Conservation (phyloP, 2,329 filamentous ascomycete species). For the Monilinia aucupariae region DNA sequence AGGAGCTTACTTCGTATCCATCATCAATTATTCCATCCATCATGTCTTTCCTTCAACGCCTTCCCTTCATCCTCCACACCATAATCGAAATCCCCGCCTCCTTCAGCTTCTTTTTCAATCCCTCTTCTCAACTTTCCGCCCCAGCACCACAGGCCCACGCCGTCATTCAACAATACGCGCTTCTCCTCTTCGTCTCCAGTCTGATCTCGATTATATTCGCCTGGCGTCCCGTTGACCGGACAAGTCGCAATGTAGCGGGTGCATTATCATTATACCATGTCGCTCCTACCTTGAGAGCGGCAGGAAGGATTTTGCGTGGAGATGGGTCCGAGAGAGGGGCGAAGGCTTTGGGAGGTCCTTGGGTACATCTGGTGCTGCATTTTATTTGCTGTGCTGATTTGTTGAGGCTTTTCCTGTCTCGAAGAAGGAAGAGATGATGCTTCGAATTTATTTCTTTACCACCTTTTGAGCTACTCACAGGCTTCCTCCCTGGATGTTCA, state of each 20-base stretch:
- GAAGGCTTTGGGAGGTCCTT: slow-evolving; percentile 24
- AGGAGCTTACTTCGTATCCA: no score
- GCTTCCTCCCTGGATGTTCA: no score
- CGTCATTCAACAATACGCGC: slow-evolving; percentile 38
- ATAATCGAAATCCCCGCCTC: slow-evolving; percentile 37
- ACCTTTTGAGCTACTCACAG: not conserved
- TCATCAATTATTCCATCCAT: not conserved
- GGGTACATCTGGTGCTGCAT: slow-evolving; percentile 30
- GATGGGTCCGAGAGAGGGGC: not conserved
- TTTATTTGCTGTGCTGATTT: slow-evolving; percentile 17
- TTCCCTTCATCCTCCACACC: slow-evolving; percentile 35
- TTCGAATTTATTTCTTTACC: not conserved
- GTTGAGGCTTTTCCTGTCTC: slow-evolving; percentile 4
- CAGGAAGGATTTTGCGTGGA: slow-evolving; percentile 20
- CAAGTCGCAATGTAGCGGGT: slow-evolving; percentile 33
- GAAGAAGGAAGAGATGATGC: slow-evolving; percentile 1
- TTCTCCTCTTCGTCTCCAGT: slow-evolving; percentile 35
- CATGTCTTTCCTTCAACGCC: slow-evolving; percentile 7
- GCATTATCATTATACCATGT: slow-evolving; percentile 37
- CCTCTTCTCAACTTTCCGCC: slow-evolving; percentile 32
- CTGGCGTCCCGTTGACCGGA: slow-evolving; percentile 29
- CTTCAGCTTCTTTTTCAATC: slow-evolving; percentile 37
- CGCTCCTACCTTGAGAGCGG: slow-evolving; percentile 33
- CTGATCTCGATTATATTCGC: slow-evolving; percentile 36
- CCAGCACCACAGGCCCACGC: slow-evolving; percentile 36